phyloP scores from a whole-genome alignment of 305 asterid genomes.

The Fraxinus nigra region DNA sequence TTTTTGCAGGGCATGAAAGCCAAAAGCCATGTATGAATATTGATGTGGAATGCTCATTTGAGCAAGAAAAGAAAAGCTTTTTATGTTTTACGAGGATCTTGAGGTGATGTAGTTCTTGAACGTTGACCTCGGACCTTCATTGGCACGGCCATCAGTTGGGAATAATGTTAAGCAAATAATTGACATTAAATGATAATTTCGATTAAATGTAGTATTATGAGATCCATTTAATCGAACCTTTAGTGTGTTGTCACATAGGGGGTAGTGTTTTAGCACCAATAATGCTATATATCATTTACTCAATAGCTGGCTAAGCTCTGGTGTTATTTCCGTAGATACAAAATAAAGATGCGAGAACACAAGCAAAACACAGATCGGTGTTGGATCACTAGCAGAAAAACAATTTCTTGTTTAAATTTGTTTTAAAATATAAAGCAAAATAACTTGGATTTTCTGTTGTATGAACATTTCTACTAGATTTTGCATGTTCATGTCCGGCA shows the following conservation, averaged over 20 bases:
- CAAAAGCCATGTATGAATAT: neutral
- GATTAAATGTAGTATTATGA: neutral
- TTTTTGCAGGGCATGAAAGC: neutral
- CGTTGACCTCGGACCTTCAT: neutral
- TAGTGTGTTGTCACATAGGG: neutral
- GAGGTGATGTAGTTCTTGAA: neutral
- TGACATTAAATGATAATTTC: neutral
- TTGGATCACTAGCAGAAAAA: neutral
- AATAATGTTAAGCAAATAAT: neutral
- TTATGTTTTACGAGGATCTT: neutral
- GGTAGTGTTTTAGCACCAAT: neutral
- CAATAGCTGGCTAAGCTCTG: neutral
- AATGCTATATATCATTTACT: neutral
- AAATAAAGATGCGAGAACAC: neutral
- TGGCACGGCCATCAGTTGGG: neutral
- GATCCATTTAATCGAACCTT: neutral
- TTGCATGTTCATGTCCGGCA: neutral
- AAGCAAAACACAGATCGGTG: neutral
- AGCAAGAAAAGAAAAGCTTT: neutral
- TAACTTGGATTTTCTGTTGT: neutral
- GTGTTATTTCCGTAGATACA: neutral
- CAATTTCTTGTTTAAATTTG: neutral
- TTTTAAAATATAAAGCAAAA: neutral
- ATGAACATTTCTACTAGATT: neutral
- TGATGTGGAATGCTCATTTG: neutral